Evolutionary conservation across 352 stramenopile genomes (phyloP).

Genomic region (Halophytophthora batemanensis): DNA sequence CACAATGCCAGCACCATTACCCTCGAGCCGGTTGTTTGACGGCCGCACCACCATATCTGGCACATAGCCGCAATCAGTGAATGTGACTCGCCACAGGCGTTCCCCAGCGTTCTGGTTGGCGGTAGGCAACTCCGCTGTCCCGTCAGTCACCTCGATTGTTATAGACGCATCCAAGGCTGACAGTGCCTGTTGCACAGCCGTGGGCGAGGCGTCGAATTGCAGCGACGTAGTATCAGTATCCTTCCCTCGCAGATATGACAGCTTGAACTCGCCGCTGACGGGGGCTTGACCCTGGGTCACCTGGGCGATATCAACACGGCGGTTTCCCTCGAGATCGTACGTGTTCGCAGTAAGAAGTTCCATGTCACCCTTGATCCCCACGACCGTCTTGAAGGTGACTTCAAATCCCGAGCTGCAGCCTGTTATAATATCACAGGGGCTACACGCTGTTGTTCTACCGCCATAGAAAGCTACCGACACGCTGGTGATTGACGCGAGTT

Average conservation of each 20-base stretch:
- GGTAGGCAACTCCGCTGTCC: conserved; percentile 33
- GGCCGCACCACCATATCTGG: conserved; percentile 78
- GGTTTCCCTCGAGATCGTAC: conserved; percentile 86
- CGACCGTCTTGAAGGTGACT: conserved; percentile 88
- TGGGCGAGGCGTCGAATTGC: conserved; percentile 40
- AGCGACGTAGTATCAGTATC: conserved; percentile 77
- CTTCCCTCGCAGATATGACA: conserved; percentile 81
- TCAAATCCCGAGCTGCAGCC: conserved; percentile 74
- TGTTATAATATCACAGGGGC: conserved; percentile 42
- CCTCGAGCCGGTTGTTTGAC: conserved; percentile 78
- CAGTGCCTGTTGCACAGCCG: conserved; percentile 68
- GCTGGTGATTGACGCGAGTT: conserved; percentile 82
- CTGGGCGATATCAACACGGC: conserved; percentile 83
- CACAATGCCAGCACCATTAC: conserved; percentile 79
- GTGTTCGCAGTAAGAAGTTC: conserved; percentile 83
- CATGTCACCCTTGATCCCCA: conserved; percentile 81
- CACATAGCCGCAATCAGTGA: conserved; percentile 89
- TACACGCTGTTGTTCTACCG: conserved; percentile 60
- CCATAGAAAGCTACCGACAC: conserved; percentile 80
- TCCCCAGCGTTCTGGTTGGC: conserved; percentile 34
- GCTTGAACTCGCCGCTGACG: conserved; percentile 88
- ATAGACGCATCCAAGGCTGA: conserved; percentile 80
- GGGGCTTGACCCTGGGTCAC: conserved; percentile 78
- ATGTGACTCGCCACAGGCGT: conserved; percentile 89
- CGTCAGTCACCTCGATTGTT: conserved; percentile 69